Evolutionary conservation across 306 rosid genomes (phyloP).

Genomic region (Ammopiptanthus mongolicus): DNA sequence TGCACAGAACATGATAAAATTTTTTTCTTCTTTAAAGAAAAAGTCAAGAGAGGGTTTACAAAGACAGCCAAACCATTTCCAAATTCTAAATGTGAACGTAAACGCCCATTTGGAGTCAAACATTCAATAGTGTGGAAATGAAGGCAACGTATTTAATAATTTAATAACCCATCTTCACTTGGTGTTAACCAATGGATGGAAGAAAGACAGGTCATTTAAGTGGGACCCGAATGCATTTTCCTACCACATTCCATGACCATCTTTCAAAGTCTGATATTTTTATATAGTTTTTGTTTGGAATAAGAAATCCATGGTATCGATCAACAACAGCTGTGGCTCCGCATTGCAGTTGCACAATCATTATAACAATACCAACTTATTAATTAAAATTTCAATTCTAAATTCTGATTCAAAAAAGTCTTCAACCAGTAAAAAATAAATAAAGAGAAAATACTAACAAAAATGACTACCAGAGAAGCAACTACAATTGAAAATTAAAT

Average conservation of each 20-base stretch:
- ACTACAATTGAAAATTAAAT: too few species aligned
- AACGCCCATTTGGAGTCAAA: constrained; percentile 21
- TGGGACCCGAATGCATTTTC: constrained; percentile 27
- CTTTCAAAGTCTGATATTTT: neutral
- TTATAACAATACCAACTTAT: neutral
- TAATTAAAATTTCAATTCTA: neutral
- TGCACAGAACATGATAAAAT: neutral
- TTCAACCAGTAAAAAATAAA: neutral
- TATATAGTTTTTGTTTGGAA: neutral
- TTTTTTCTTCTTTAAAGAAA: neutral
- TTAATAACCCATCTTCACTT: constrained; percentile 1
- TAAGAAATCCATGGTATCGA: neutral
- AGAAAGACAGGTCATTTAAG: neutral
- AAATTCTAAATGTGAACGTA: neutral
- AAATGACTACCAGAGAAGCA: too few species aligned
- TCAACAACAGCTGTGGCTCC: neutral
- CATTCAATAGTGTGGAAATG: constrained; percentile 14
- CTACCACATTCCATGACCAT: constrained; percentile 12
- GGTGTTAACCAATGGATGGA: constrained; percentile 2
- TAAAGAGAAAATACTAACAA: too few species aligned
- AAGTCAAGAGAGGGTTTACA: constrained; percentile 7
- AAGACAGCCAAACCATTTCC: neutral
- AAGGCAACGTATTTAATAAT: constrained; percentile 20
- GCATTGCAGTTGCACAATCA: neutral
- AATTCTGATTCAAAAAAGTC: neutral